Evolutionary conservation across 345 rosid species (phyloP).

Genomic region (Sisymbrium irio): DNA sequence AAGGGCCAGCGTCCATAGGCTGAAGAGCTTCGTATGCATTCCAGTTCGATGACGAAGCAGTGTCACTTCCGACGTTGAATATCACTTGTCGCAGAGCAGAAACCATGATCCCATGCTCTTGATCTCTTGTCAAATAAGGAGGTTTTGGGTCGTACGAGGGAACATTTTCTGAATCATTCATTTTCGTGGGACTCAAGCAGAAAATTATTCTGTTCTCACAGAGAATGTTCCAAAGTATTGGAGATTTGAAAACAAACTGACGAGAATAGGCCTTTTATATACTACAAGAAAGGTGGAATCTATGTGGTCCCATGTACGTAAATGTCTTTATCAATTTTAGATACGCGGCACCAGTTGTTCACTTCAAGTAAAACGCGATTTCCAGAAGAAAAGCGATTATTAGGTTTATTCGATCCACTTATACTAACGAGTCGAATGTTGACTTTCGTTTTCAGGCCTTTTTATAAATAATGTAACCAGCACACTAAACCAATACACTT

Average conservation of each 20-base stretch:
- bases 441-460: neutral
- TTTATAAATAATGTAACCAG: neutral
- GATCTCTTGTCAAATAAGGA: neutral
- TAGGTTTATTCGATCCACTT: neutral
- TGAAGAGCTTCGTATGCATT: neutral
- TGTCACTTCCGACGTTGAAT: neutral
- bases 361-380: neutral
- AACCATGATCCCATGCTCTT: constrained; percentile 1
- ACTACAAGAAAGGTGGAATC: neutral
- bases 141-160: neutral
- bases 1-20: neutral
- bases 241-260: neutral
- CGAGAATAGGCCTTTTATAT: neutral
- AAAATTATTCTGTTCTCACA: neutral
- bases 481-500: neutral
- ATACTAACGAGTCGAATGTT: neutral
- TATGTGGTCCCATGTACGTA: neutral
- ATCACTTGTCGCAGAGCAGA: neutral
- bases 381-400: neutral
- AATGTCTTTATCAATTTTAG: too few species aligned
- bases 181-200: neutral
- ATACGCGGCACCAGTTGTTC: neutral
- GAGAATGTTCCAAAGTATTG: neutral
- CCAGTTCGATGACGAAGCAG: neutral
- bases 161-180: neutral